Base-by-base conservation (phyloP, 192 early-diverging fungal genomes). In the Backusella macrospora region DNA sequence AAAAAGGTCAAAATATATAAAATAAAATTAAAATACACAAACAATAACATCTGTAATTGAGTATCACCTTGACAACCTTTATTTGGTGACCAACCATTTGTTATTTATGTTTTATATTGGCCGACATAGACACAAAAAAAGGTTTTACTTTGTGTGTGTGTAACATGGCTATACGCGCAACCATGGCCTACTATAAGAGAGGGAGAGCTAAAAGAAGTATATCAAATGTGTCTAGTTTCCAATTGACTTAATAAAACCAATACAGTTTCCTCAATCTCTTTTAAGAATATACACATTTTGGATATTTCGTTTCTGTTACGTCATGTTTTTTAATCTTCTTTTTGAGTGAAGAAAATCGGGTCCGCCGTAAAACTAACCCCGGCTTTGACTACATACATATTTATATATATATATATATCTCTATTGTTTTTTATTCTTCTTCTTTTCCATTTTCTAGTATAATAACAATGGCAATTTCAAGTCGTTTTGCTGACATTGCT, bases 401-500 rank as follows among this genome's bases (percentile, higher is more conserved):
- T n/a, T n/a, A n/a, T n/a, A n/a, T n/a, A n/a, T n/a, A n/a, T n/a
- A n/a, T n/a, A n/a, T n/a, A n/a, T n/a, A n/a, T n/a, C n/a, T n/a
- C 18, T 45, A 18, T 67, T 45, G 18, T 15, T 68, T 42, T 39
- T 59, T 38, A 4, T 49, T 71, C 12, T 39, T 14, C 42, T 39
- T 62, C 37, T 39, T 23, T 39, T 52, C 13, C 3, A 37, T 37
- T 48, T 15, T 21, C 43, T 16, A 39, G 6, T 45, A 63, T 23
- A 80, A 52, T 65, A 9, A 59, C 46, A 26, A 80, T 80, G 78
- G 43, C 73, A 21, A 52, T 65, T 8, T 47, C 49, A 7, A 72
- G 65, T 29, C 48, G 62, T 34, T 70, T 80, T 38, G 78, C 78
- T 64, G 78, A 80, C 48, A 67, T 80, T 76, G 78, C 78, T 21